phyloP scores from a whole-genome alignment of 2,329 filamentous ascomycete species.

The Neopestalotiopsis rosae region DNA sequence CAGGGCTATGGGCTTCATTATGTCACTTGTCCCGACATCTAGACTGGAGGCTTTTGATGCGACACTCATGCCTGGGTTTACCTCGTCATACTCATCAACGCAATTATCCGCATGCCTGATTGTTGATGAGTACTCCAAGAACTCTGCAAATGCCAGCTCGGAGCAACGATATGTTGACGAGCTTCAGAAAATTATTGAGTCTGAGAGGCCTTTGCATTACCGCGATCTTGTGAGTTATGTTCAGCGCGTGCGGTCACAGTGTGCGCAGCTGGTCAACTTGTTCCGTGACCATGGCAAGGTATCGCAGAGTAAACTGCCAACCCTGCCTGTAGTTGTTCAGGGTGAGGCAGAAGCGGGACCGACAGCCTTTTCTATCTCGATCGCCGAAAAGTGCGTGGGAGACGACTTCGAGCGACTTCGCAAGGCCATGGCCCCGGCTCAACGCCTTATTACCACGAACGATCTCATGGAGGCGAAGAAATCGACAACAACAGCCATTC shows the following conservation, averaged over 20 bases:
- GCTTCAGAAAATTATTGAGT: slow-evolving; percentile 79
- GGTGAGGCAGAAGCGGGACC: slow-evolving; percentile 91
- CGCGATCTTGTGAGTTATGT: slow-evolving; percentile 89
- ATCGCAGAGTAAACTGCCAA: slow-evolving; percentile 74
- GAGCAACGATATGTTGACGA: slow-evolving; percentile 66
- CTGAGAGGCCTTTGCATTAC: slow-evolving; percentile 81
- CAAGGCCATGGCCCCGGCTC: slow-evolving; percentile 85
- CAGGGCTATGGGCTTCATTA: slow-evolving; percentile 82
- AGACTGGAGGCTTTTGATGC: slow-evolving; percentile 69
- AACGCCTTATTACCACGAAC: slow-evolving; percentile 82
- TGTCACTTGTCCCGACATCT: slow-evolving; percentile 74
- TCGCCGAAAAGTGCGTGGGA: slow-evolving; percentile 85
- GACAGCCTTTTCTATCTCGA: slow-evolving; percentile 85
- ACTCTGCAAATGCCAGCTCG: slow-evolving; percentile 49
- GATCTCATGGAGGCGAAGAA: slow-evolving; percentile 79
- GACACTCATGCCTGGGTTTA: slow-evolving; percentile 68
- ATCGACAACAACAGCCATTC: slow-evolving; percentile 73
- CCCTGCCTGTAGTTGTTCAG: slow-evolving; percentile 88
- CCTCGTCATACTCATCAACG: slow-evolving; percentile 80
- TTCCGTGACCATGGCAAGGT: slow-evolving; percentile 93
- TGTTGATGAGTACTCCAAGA: slow-evolving; percentile 85
- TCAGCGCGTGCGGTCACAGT: slow-evolving; percentile 88
- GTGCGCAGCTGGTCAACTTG: slow-evolving; percentile 84
- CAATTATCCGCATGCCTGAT: slow-evolving; percentile 84
- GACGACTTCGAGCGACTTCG: slow-evolving; percentile 89